Percentiles rank a stretch among this genome's conserved stretches.
phyloP scores from a whole-genome alignment of 192 early-diverging fungal species.

The Radiomyces spectabilis region DNA sequence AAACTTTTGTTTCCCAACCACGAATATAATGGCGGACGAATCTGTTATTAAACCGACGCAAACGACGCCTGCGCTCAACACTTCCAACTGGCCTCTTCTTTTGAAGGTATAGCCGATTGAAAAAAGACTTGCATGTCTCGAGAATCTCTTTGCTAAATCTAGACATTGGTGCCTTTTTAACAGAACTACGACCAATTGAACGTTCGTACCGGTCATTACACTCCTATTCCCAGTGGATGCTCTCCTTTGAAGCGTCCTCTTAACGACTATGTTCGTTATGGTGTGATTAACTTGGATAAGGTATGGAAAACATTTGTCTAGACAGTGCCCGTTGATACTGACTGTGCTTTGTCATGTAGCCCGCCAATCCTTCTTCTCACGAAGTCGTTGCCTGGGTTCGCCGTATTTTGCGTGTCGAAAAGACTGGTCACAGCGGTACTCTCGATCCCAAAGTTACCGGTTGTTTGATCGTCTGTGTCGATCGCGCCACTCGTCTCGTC shows the following conservation, averaged over 20 bases:
- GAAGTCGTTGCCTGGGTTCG: slow-evolving; percentile 99
- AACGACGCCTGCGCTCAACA: slow-evolving; percentile 74
- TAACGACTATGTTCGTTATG: slow-evolving; percentile 88
- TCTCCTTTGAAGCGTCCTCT: slow-evolving; percentile 93
- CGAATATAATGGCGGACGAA: slow-evolving; percentile 30
- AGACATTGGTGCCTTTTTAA: background rate
- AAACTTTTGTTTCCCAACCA: too few species aligned
- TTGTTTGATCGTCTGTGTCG: slow-evolving; percentile 98
- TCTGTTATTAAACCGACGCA: slow-evolving; percentile 81
- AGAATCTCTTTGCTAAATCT: background rate
- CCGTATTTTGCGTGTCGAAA: slow-evolving; percentile 93
- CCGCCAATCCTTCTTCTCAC: slow-evolving; percentile 98
- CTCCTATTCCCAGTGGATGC: slow-evolving; percentile 91
- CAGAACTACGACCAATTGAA: slow-evolving; percentile 96
- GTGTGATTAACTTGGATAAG: slow-evolving; percentile 99
- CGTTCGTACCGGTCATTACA: slow-evolving; percentile 96
- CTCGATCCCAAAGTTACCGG: slow-evolving; percentile 99
- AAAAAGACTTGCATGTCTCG: background rate
- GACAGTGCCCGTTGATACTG: background rate
- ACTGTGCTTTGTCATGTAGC: slow-evolving; percentile 26
- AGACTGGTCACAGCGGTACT: slow-evolving; percentile 97
- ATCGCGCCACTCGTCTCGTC: slow-evolving; percentile 96
- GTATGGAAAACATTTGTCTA: background rate
- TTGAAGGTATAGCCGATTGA: slow-evolving; percentile 60
- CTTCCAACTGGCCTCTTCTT: slow-evolving; percentile 93